These are phyloP conservation scores for Eucalyptus urophylla DNA, from an alignment of 345 rosid genomes.

Conservation along the genomic window DNA sequence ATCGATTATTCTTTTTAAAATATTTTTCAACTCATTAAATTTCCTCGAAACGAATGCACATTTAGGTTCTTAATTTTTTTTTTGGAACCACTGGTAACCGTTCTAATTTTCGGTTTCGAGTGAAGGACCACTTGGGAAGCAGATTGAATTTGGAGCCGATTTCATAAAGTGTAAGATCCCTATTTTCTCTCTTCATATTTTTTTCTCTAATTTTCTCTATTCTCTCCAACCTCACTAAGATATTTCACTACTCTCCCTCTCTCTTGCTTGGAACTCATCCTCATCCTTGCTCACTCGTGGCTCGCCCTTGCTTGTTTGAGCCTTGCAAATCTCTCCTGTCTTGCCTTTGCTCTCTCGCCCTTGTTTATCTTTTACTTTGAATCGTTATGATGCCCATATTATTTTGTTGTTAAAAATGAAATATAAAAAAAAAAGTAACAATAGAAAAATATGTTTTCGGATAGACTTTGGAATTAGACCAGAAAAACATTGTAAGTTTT, in stretches of 20 bases:
- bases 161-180: background rate
- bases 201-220: background rate
- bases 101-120: background rate
- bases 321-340: background rate
- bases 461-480: too few relatives aligned
- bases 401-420: background rate
- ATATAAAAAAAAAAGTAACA: background rate
- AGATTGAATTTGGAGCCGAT: too few relatives aligned
- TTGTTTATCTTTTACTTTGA: too few relatives aligned
- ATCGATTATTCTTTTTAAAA: too few relatives aligned
- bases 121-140: background rate
- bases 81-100: too few relatives aligned
- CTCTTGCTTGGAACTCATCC: background rate
- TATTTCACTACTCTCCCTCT: background rate
- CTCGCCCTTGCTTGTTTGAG: background rate
- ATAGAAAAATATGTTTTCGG: too few relatives aligned
- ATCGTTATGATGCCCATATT: background rate
- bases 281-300: background rate
- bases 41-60: too few relatives aligned
- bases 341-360: background rate
- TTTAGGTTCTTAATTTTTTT: too few relatives aligned
- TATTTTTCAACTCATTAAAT: too few relatives aligned
- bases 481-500: too few relatives aligned
- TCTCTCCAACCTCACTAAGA: background rate
- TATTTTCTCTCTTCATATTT: too few relatives aligned